A percentile compares a stretch with the other conserved stretches of the same genome.
These are phyloP conservation scores for Berkeleyomyces basicola DNA, from an alignment of 2,329 filamentous ascomycete species.

Conservation along the genomic window DNA sequence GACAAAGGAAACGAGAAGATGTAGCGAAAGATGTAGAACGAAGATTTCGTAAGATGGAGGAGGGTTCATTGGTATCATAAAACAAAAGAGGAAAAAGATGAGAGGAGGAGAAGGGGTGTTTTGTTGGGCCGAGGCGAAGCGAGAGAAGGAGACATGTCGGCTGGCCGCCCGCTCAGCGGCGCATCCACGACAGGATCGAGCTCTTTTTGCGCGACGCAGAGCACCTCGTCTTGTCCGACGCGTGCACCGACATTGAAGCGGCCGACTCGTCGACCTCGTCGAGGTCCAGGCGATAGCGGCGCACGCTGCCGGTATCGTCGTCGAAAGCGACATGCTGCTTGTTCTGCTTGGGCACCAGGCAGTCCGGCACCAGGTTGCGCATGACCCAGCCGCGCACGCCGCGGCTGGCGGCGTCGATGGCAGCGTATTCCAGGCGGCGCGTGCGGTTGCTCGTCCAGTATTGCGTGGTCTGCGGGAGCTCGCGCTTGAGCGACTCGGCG, in stretches of 20 bases:
- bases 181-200: constrained; percentile 4
- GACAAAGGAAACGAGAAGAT: neutral
- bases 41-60: neutral
- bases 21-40: neutral
- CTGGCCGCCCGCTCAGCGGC: constrained; percentile 1
- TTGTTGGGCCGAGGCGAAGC: neutral
- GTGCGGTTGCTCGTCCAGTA: constrained; percentile 52
- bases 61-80: neutral
- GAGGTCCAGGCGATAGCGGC: constrained; percentile 43
- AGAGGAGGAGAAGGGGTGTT: neutral
- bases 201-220: constrained; percentile 3
- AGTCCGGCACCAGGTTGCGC: constrained; percentile 41
- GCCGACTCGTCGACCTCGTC: constrained; percentile 25
- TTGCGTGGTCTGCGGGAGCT: constrained; percentile 42
- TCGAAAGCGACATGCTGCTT: constrained; percentile 38
- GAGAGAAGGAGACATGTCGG: neutral
- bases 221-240: neutral
- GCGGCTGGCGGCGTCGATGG: constrained; percentile 44
- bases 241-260: neutral
- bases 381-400: constrained; percentile 45
- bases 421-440: constrained; percentile 46
- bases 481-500: constrained; percentile 19
- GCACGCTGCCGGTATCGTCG: constrained; percentile 45
- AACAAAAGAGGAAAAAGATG: neutral
- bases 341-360: constrained; percentile 35